Base-by-base conservation (phyloP, 2,329 filamentous ascomycete genomes). In the Geosmithia flava region DNA sequence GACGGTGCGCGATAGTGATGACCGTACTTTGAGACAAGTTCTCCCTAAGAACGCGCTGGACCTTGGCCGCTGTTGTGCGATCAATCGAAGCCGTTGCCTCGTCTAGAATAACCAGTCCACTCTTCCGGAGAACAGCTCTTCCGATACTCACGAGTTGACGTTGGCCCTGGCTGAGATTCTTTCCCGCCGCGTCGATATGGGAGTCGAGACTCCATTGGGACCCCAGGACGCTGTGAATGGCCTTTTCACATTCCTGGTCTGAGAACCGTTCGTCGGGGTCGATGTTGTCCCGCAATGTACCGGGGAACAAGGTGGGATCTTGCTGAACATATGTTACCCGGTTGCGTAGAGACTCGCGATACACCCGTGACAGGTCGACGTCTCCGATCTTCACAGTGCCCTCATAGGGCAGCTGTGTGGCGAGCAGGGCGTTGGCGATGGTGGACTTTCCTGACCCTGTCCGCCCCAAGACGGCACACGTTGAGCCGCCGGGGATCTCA, bases 361-460 rank as follows among this genome's bases (percentile, higher is more conserved):
- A 67, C 7, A 82, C 68, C 3, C 58, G 55, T 0, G 72, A 64
- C 2, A 83, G 68, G 50, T 80, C 69, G 4, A 79, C 56, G 47
- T 58, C 62, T 43, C 80, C 79, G 48, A 82, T 74, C 19, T 60
- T 68, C 43, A 82, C 71, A n/a, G 58, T 59, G 1, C 79, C 78
- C 1, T 62, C 58, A 2, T 60, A 60, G 0, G 78, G 75, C 1
- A 71, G 67, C 42, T 81, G 67, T 0, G 76, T 79, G 2, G 72
- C 75, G 0, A 80, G 68, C 1, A 83, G 67, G 2, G 75, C 74
- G 29, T 81, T 71, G 2, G 78, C 78, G 2, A 82, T 67, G 0
- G 89, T 95, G 27, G 84, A 90, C 65, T 96, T 96, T 16, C 89
- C 89, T 0, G 86, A 93, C 0, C 87, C 83, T 0, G 90, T 95